phyloP scores from a whole-genome alignment of 2,329 filamentous ascomycete genomes.

The Alternaria triticimaculans region DNA sequence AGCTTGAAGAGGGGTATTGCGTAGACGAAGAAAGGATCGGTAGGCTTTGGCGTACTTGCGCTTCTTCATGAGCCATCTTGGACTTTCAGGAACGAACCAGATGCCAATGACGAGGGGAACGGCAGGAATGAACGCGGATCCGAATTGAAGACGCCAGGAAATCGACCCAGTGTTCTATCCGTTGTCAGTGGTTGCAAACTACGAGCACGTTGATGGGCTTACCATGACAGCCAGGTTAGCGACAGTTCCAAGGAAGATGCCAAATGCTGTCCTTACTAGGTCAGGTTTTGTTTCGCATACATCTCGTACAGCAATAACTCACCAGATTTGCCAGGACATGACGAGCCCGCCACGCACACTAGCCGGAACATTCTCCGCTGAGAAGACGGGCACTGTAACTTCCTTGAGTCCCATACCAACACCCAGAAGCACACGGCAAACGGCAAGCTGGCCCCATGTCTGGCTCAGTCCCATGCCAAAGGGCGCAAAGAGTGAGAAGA shows the following conservation, averaged over 20 bases:
- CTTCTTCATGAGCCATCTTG: slow-evolving; percentile 52
- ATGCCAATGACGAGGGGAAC: slow-evolving; percentile 48
- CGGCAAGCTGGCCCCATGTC: slow-evolving; percentile 50
- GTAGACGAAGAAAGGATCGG: slow-evolving; percentile 47
- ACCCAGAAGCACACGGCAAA: slow-evolving; percentile 46
- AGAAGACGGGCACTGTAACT: slow-evolving; percentile 54
- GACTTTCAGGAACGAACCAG: slow-evolving; percentile 52
- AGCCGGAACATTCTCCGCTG: slow-evolving; percentile 56
- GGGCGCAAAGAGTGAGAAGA: slow-evolving; percentile 45
- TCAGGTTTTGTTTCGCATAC: background rate
- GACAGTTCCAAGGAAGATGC: slow-evolving; percentile 55
- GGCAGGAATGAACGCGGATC: slow-evolving; percentile 49
- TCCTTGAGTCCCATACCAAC: slow-evolving; percentile 56
- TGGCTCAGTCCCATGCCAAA: slow-evolving; percentile 47
- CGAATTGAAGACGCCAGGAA: slow-evolving; percentile 51
- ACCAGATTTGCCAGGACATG: slow-evolving; percentile 56
- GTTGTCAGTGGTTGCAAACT: background rate
- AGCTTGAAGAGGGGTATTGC: slow-evolving; percentile 50
- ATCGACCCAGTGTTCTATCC: slow-evolving; percentile 41
- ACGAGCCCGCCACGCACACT: slow-evolving; percentile 57
- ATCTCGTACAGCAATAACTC: background rate
- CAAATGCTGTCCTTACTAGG: slow-evolving; percentile 44
- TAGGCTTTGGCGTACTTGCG: slow-evolving; percentile 49
- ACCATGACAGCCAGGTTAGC: slow-evolving; percentile 51
- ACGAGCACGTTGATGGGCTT: background rate